Evolutionary conservation across 441 rosid species (phyloP), one percentile per base, ranked within the genome.

Genomic region (Raphanus hybrid): DNA sequence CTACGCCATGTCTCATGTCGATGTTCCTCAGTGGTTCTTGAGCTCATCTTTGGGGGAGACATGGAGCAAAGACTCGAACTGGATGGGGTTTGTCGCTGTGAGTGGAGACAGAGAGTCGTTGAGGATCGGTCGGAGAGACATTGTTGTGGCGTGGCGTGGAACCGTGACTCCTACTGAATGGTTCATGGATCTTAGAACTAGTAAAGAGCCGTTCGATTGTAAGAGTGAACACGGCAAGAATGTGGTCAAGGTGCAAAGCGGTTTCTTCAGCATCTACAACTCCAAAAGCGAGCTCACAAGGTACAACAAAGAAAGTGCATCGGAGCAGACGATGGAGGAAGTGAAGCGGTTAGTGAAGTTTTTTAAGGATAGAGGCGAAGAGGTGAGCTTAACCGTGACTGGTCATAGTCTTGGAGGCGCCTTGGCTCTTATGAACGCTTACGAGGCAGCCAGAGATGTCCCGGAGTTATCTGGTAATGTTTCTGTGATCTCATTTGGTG

Each of bases 21-120:
- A 85, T 48, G 83, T 92, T 67, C 94, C 95, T 6, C 70, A 81
- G 8, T 92, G 93, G 93, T 71, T 92, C 48, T 84, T 79, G 50
- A 82, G 76, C 58, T 82, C 93, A 0, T 16, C 78, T 8, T 5
- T 86, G 82, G 82, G 71, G n/a, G 64, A 55, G 26, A 79, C 82
- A 8, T 90, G 93, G 93, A 90, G 93, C 83, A 90, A 85, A 78
- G 92, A 90, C 52, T 90, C 93, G n/a, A 92, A 92, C 52, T 90
- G 95, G 97, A 86, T 90, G 84, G 91, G 97, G 0, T 88, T 84
- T 35, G 82, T 90, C 0, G 93, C 93, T 0, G 86, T 82, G 29
- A 87, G 93, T 39, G 82, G 86, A 29, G 86, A 86, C 26, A 54
- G 79, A 64, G 96, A 90, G 80, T 68, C 91, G 0, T 2, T n/a